A percentile compares a stretch with the other conserved stretches of the same genome.
Conservation (phyloP, 164 flowering plant species). For the Vitis cinerea region DNA sequence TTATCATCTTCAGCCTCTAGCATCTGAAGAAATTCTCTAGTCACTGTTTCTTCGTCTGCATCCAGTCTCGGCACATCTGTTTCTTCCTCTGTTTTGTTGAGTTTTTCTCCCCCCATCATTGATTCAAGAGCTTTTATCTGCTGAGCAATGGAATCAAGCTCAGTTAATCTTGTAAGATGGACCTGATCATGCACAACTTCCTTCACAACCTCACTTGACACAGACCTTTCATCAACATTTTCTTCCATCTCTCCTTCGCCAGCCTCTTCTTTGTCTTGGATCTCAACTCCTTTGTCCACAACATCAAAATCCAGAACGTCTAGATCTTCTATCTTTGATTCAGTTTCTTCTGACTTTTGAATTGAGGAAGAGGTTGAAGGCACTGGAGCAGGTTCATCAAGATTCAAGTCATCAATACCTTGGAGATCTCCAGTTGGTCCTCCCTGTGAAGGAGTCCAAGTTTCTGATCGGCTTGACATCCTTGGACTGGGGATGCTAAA, state of each 20-base stretch:
- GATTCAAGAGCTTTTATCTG: conserved; percentile 91
- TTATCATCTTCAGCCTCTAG: conserved; percentile 66
- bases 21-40: conserved; percentile 84
- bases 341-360: conserved; percentile 47
- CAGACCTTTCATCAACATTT: conserved; percentile 36
- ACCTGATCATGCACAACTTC: conserved; percentile 67
- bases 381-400: conserved; percentile 67
- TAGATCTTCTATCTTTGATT: conserved; percentile 47
- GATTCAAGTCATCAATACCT: conserved; percentile 73
- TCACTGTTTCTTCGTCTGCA: conserved; percentile 88
- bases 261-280: conserved; percentile 39
- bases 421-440: conserved; percentile 39
- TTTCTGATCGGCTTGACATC: conserved; percentile 41
- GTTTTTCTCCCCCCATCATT: conserved; percentile 51
- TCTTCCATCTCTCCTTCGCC: conserved; percentile 41
- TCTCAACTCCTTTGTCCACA: conserved; percentile 86
- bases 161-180: conserved; percentile 53
- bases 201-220: conserved; percentile 70
- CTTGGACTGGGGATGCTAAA: conserved; percentile 85
- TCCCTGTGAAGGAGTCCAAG: conserved; percentile 55
- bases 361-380: conserved; percentile 28
- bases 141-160: conserved; percentile 83
- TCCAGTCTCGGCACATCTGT: conserved; percentile 57
- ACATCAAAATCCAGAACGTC: conserved; percentile 84
- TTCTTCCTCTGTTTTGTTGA: conserved; percentile 41